Base-by-base conservation (phyloP, 495 filamentous ascomycete genomes). In the Ramalina peruviana region DNA sequence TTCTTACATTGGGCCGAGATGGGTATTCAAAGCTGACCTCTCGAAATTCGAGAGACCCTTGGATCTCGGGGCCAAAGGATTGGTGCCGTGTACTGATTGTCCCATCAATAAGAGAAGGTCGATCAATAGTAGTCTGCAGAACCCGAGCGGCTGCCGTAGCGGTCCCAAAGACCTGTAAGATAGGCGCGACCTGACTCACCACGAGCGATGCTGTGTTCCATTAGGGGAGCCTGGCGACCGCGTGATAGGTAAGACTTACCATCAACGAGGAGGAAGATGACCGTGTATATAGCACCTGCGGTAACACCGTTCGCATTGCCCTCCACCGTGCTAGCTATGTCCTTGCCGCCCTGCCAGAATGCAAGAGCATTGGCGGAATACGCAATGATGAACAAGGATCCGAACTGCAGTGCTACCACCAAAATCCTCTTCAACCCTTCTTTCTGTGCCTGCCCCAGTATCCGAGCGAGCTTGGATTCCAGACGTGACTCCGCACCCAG, bases 201-300 rank as follows among this genome's bases (percentile, higher is more conserved):
- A 83, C 62, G 16, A 82, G 58, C 10, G 75, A 75, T 17, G 78
- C 80, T 81, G 52, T 42, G 13, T 7, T 2, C n/a, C 12, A 36
- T 50, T 33, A 51, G 27, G 16, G 40, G 16, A 13, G 15, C 48
- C 40, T 30, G 5, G 27, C 1, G 36, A 23, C 13, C 33, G 27
- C 33, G 1, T 47, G 12, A 17, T 27, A 16, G 20, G 13, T 27
- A 20, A 30, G 33, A 56, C 68, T 65, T 55, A 77, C 76, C 76
- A 55, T 82, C 80, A 23, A 84, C 66, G 26, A 82, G 67, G 43
- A 84, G 64, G 53, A 82, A 82, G 17, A 82, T 79, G 36, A 82
- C 78, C 0, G 80, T 81, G 57, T 79, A 84, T 7, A 71, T 72
- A 40, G 76, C 65, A 39, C 81, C 80, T 16, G 80, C 72, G 11